These are phyloP conservation scores for Podosphaera leucotricha DNA, from an alignment of 2,329 filamentous ascomycete genomes.

Conservation along the genomic window DNA sequence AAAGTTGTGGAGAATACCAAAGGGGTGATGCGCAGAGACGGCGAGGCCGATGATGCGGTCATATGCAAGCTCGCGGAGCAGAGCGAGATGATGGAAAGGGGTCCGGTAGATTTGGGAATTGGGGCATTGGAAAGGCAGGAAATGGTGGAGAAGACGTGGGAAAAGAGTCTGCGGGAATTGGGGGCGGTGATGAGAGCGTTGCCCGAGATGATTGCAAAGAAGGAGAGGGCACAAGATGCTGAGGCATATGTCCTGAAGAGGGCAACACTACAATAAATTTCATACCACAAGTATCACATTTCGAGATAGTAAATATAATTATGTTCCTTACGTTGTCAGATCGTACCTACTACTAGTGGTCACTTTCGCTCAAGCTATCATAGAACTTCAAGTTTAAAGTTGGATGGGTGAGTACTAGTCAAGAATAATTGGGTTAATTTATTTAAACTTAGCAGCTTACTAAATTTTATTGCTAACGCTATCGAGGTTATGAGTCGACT, in stretches of 20 bases:
- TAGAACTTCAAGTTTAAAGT: too few relatives aligned
- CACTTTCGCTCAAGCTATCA: too few relatives aligned
- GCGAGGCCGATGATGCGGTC: conserved; percentile 8
- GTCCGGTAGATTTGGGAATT: conserved; percentile 13
- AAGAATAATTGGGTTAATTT: too few relatives aligned
- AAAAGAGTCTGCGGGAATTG: conserved; percentile 25
- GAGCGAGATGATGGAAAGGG: conserved; percentile 4
- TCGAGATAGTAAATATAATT: too few relatives aligned
- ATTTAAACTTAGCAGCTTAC: too few relatives aligned
- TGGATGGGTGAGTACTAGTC: too few relatives aligned
- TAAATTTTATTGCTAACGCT: too few relatives aligned
- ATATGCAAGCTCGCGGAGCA: conserved; percentile 5
- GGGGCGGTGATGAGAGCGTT: conserved; percentile 32
- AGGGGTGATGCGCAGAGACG: conserved; percentile 6
- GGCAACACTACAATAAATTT: conserved; percentile 1
- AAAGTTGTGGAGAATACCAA: conserved; percentile 8
- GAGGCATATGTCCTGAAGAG: conserved; percentile 13
- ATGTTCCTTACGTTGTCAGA: too few relatives aligned
- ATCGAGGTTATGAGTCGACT: too few relatives aligned
- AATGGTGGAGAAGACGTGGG: conserved; percentile 24
- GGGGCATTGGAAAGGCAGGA: conserved; percentile 22
- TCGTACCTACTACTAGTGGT: too few relatives aligned
- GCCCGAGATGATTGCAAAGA: conserved; percentile 36
- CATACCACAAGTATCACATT: too few relatives aligned
- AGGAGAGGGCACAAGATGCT: conserved; percentile 38